phyloP scores from a whole-genome alignment of 441 rosid species.

The Pelargonium australe region DNA sequence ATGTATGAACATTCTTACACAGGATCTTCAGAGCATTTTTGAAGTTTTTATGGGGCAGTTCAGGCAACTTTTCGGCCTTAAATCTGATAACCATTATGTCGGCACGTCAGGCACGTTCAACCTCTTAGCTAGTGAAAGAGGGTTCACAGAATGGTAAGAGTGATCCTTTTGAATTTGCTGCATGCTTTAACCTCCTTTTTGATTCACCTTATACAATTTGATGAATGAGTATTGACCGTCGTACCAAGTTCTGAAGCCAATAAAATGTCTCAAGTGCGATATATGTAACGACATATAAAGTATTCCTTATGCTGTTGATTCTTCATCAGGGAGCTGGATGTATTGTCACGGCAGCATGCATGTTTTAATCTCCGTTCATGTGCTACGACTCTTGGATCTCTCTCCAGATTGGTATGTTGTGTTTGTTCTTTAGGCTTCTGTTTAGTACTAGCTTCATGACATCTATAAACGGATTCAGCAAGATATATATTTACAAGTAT shows the following conservation, averaged over 20 bases:
- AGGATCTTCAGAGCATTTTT: conserved; percentile 71
- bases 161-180: background rate
- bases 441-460: background rate
- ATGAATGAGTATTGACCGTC: no score
- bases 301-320: conserved; percentile 14
- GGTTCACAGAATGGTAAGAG: conserved; percentile 84
- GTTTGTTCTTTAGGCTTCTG: background rate
- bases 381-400: conserved; percentile 83
- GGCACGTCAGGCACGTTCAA: conserved; percentile 54
- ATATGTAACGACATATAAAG: background rate
- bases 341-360: conserved; percentile 71
- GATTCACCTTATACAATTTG: background rate
- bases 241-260: no score
- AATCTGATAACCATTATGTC: conserved; percentile 42
- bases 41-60: conserved; percentile 92
- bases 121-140: conserved; percentile 66
- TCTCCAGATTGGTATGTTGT: conserved; percentile 70
- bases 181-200: background rate
- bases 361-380: conserved; percentile 83
- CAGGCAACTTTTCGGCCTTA: conserved; percentile 80
- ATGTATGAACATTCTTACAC: conserved; percentile 29
- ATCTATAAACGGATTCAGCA: conserved; percentile 12
- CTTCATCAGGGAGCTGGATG: conserved; percentile 79
- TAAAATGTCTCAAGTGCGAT: no score
- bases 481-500: conserved; percentile 10